A percentile compares a stretch with the other conserved stretches of the same genome.
Conservation (phyloP, 768 basidiomycete species). For the Hortiboletus campestris region DNA sequence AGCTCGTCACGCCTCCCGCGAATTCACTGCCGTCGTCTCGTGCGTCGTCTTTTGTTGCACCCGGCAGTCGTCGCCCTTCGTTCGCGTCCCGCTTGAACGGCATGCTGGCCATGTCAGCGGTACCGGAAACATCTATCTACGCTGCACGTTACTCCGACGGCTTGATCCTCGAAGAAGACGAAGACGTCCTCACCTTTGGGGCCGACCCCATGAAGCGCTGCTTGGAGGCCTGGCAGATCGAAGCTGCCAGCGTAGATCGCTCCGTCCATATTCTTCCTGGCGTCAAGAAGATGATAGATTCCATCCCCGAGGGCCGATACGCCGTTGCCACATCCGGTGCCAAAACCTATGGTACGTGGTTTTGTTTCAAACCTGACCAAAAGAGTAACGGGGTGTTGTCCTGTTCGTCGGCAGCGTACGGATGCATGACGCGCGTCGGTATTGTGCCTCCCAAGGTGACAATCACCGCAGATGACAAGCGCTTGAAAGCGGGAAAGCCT, state of each 20-base stretch:
- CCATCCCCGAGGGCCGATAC: slow-evolving; percentile 62
- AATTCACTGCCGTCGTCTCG: slow-evolving; percentile 44
- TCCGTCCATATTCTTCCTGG: slow-evolving; percentile 72
- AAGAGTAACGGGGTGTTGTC: not conserved
- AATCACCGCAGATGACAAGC: slow-evolving; percentile 75
- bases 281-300: slow-evolving; percentile 60
- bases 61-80: slow-evolving; percentile 43
- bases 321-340: slow-evolving; percentile 76
- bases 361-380: not conserved
- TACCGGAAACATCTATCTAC: slow-evolving; percentile 31
- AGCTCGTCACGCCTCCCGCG: slow-evolving; percentile 33
- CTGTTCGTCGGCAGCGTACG: slow-evolving; percentile 41
- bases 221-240: slow-evolving; percentile 52
- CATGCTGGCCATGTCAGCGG: slow-evolving; percentile 37
- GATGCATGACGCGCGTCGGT: slow-evolving; percentile 70
- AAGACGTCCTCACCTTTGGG: slow-evolving; percentile 32
- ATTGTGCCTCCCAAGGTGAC: slow-evolving; percentile 66
- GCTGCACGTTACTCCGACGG: slow-evolving; percentile 27
- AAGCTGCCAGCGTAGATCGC: slow-evolving; percentile 56
- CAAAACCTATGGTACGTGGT: slow-evolving; percentile 57
- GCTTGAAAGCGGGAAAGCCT: slow-evolving; percentile 64
- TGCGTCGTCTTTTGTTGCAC: slow-evolving; percentile 38
- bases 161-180: slow-evolving; percentile 35
- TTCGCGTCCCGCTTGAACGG: slow-evolving; percentile 43
- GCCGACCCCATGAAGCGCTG: slow-evolving; percentile 29